phyloP scores from a whole-genome alignment of 2,329 filamentous ascomycete genomes.

The Xylariaceae sp. region DNA sequence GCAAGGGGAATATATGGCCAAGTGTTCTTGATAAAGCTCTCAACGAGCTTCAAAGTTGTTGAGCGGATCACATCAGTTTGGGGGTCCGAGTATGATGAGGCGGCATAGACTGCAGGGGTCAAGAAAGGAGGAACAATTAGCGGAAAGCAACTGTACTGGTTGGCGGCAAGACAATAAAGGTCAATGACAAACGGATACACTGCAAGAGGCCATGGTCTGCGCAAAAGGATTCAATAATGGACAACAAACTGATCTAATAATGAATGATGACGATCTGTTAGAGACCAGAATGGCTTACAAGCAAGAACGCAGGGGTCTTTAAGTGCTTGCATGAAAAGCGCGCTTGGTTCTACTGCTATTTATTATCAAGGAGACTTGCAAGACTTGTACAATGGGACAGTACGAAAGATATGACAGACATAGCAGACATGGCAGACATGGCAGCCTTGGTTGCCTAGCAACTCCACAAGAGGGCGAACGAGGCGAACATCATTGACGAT shows the following conservation, averaged over 20 bases:
- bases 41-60: constrained; percentile 33
- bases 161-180: constrained; percentile 35
- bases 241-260: constrained; percentile 9
- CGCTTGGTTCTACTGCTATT: constrained; percentile 31
- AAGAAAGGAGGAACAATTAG: constrained; percentile 31
- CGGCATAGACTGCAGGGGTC: constrained; percentile 33
- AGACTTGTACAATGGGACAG: constrained; percentile 23
- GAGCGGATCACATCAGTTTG: constrained; percentile 42
- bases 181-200: constrained; percentile 31
- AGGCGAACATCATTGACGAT: constrained; percentile 31
- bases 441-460: constrained; percentile 45
- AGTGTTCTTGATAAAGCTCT: constrained; percentile 37
- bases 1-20: constrained; percentile 48
- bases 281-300: constrained; percentile 23
- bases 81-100: constrained; percentile 37
- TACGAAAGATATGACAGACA: constrained; percentile 36
- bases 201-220: constrained; percentile 30
- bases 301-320: constrained; percentile 37
- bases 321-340: constrained; percentile 46
- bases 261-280: constrained; percentile 28
- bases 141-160: constrained; percentile 31
- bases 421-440: not conserved
- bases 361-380: constrained; percentile 31
- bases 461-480: constrained; percentile 34
- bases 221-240: constrained; percentile 31